A percentile compares a stretch with the other conserved stretches of the same genome.
Evolutionary conservation across 2,329 filamentous ascomycete genomes (phyloP).

Genomic region (Colletotrichum siamense): DNA sequence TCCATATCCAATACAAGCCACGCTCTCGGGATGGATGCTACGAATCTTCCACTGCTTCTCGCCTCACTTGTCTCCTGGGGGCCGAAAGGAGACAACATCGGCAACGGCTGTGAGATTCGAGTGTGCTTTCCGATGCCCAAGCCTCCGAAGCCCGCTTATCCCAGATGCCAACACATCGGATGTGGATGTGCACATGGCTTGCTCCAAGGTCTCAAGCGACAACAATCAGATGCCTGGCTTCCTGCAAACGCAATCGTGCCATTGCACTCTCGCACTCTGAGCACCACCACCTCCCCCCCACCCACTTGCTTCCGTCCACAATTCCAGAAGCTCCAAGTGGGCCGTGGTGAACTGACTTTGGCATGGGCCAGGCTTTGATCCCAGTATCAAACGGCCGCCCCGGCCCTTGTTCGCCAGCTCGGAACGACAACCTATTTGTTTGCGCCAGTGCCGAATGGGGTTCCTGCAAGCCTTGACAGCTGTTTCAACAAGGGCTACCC

Average conservation of each 20-base stretch:
- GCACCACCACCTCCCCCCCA: not conserved
- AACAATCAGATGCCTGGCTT: not conserved
- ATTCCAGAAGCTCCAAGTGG: not conserved
- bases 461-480: conserved; percentile 4
- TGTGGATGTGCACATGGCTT: not conserved
- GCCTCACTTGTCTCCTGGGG: not conserved
- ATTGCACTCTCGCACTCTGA: not conserved
- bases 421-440: conserved; percentile 10
- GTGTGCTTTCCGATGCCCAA: not conserved
- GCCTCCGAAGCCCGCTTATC: not conserved
- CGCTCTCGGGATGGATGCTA: not conserved
- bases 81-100: conserved; percentile 5
- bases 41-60: not conserved
- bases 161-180: not conserved
- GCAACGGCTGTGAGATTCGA: not conserved
- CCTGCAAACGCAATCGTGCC: not conserved
- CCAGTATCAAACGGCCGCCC: not conserved
- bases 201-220: not conserved
- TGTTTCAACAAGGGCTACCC: not conserved
- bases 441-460: not conserved
- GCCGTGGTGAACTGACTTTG: not conserved
- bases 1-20: not conserved
- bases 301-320: not conserved
- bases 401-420: not conserved
- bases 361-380: not conserved